Conservation (phyloP, 148 eudicot genomes). For the Nepenthes mirabilis region DNA sequence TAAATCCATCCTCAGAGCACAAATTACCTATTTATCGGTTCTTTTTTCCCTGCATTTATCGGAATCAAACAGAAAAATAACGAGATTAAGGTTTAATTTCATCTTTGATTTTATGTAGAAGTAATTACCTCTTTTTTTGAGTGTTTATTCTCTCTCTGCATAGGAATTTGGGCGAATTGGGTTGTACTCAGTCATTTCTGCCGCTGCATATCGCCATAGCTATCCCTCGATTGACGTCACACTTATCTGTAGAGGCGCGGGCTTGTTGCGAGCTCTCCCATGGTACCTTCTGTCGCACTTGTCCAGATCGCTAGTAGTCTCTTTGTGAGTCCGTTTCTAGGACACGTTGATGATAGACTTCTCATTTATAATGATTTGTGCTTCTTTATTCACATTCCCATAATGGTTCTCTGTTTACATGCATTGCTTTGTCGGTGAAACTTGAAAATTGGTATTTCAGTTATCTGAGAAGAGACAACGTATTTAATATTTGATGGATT, state of each 20-base stretch:
- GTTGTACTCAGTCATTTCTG: conserved; percentile 35
- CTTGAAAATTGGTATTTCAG: too few species aligned
- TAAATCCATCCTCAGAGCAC: too few species aligned
- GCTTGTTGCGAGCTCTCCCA: conserved; percentile 78
- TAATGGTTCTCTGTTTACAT: neutral
- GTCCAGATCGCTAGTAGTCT: conserved; percentile 90
- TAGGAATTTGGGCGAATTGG: conserved; percentile 43
- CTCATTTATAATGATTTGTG: neutral
- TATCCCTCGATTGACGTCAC: conserved; percentile 30
- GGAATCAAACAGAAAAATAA: too few species aligned
- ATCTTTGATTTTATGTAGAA: too few species aligned
- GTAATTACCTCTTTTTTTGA: too few species aligned
- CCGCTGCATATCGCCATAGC: conserved; percentile 23
- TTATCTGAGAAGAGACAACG: too few species aligned
- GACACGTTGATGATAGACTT: conserved; percentile 8
- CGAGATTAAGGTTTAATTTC: too few species aligned
- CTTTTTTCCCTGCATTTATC: too few species aligned
- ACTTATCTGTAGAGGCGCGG: conserved; percentile 24
- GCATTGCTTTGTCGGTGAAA: too few species aligned
- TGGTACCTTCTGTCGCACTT: conserved; percentile 93
- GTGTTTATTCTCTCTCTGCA: neutral
- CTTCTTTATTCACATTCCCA: neutral
- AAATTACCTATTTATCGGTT: too few species aligned
- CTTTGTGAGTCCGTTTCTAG: conserved; percentile 69
- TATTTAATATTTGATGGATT: conserved; percentile 1